These are phyloP conservation scores for Geum urbanum DNA, from an alignment of 306 rosid species.

Conservation along the genomic window DNA sequence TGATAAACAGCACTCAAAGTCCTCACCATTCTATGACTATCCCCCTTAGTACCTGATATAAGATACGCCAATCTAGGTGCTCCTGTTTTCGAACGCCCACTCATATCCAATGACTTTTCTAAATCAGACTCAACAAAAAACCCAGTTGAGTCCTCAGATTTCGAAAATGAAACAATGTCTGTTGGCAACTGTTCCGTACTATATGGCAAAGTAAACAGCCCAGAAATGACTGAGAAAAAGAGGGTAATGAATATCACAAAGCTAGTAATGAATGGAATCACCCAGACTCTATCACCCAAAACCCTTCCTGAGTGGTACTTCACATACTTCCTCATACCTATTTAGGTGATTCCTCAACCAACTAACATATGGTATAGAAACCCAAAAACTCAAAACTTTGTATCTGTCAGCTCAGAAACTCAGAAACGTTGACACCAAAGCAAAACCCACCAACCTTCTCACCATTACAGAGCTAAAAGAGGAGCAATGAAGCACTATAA, in stretches of 20 bases:
- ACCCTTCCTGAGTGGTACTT: conserved; percentile 71
- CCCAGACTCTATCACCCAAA: conserved; percentile 81
- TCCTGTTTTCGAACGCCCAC: conserved; percentile 27
- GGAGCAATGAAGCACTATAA: conserved; percentile 24
- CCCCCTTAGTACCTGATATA: conserved; percentile 95
- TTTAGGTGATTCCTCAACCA: conserved; percentile 15
- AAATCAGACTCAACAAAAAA: conserved; percentile 72
- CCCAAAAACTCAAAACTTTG: conserved; percentile 23
- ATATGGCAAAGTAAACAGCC: conserved; percentile 44
- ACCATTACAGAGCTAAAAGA: conserved; percentile 15
- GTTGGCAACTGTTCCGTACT: conserved; percentile 56
- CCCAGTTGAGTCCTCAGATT: conserved; percentile 53
- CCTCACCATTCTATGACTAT: conserved; percentile 91
- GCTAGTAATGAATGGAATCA: conserved; percentile 78
- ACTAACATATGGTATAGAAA: conserved; percentile 13
- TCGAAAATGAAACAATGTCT: conserved; percentile 45
- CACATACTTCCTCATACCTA: conserved; percentile 82
- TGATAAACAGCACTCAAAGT: conserved; percentile 89
- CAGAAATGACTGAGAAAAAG: conserved; percentile 54
- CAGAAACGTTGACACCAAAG: conserved; percentile 25
- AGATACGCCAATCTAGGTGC: conserved; percentile 88
- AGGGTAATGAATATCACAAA: conserved; percentile 60
- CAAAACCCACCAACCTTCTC: conserved; percentile 32
- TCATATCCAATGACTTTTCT: conserved; percentile 31
- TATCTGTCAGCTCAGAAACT: conserved; percentile 27